Evolutionary conservation across 768 basidiomycete species (phyloP), one percentile per base, ranked within the genome.

Genomic region (Termitomyces sp.): DNA sequence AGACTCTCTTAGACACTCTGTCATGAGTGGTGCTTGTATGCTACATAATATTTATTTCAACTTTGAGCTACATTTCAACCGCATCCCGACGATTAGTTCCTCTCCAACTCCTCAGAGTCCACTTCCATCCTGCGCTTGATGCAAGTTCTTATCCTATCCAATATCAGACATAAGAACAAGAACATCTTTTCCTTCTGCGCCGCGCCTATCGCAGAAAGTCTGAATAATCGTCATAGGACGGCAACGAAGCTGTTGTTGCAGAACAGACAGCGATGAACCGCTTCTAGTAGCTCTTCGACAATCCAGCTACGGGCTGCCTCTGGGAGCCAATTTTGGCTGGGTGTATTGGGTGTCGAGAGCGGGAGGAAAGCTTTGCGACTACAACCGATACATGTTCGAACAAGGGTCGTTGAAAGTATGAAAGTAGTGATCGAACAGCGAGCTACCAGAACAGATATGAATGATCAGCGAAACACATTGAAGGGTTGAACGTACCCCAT

Each of bases 381-480:
- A 66, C 92, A 94, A 50, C 89, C 88, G 30, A 91, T 74, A 68
- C 92, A 94, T 18, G 90, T 92, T 57, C 89, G 81, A 36, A 90
- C 87, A 70, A 77, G 77, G 14, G 89, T 80, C 50, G 89, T 92
- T n/a, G 88, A 80, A 32, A 93, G 77, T 56, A 93, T 82, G 69
- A 90, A 87, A 24, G 87, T 87, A 40, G 91, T 93, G 50, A 91
- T 77, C 12, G 89, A 88, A 68, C 92, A 93, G 32, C 91, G 85
- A 51, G 78, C 91, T 92, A 64, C 35, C 45, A 42, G 60, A 46
- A 49, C 30, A 48, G 32, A 47, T 33, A 46, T 68, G 45, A 63
- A 61, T 68, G 56, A 44, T 38, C 51, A 32, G 30, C 14, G 55
- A 53, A 50, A 30, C 10, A 35, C 12, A 42, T 33, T 8, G 24